Conservation (phyloP, 2,329 filamentous ascomycete species). For the Sarocladiaceae sp. region DNA sequence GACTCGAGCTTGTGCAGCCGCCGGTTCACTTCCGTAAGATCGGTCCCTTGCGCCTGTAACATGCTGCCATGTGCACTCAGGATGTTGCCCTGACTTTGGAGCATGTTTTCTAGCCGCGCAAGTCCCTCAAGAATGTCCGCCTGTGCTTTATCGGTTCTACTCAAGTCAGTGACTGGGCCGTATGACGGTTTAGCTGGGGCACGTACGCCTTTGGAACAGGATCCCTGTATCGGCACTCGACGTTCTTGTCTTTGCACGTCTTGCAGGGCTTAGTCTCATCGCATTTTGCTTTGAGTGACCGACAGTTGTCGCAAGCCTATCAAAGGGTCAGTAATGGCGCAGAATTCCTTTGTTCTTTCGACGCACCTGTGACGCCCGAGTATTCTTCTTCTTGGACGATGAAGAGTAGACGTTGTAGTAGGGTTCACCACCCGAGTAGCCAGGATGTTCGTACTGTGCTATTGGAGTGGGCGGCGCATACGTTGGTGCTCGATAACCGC, state of each 20-base stretch:
- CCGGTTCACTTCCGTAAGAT: background rate
- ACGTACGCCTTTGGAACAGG: constrained; percentile 86
- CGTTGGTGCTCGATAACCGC: constrained; percentile 32
- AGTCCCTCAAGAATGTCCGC: constrained; percentile 58
- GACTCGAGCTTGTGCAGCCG: constrained; percentile 31
- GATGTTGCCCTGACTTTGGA: constrained; percentile 18
- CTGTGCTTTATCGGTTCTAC: constrained; percentile 55
- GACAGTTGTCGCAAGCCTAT: constrained; percentile 87
- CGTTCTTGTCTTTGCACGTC: constrained; percentile 81
- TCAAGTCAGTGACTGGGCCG: background rate
- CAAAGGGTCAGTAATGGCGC: constrained; percentile 9
- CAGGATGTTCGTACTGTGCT: constrained; percentile 24
- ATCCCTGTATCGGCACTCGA: constrained; percentile 84
- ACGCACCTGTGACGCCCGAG: constrained; percentile 57
- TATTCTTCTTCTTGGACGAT: constrained; percentile 55
- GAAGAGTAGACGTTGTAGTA: constrained; percentile 39
- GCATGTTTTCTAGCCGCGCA: constrained; percentile 32
- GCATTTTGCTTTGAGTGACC: constrained; percentile 84
- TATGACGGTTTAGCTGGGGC: background rate
- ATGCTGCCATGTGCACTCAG: constrained; percentile 16
- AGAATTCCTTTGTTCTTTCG: background rate
- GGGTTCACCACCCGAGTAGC: constrained; percentile 29
- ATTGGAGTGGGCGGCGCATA: constrained; percentile 38
- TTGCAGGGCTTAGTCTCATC: constrained; percentile 82
- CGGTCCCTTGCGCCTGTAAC: constrained; percentile 19